Conservation (phyloP, 2,329 filamentous ascomycete species). For the Aspergillus ustus region DNA sequence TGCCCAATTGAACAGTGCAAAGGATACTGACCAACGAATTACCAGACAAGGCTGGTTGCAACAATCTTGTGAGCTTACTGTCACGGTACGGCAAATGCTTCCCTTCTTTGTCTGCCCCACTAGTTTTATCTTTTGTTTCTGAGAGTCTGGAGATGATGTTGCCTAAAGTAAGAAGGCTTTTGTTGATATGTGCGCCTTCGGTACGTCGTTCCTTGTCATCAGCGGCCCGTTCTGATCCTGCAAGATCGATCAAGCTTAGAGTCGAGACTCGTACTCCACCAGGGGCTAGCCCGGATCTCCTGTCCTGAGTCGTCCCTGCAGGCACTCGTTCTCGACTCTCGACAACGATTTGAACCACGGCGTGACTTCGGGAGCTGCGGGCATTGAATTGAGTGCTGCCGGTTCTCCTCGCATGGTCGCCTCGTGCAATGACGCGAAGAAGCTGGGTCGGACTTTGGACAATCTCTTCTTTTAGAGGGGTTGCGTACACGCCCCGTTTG, state of each 20-base stretch:
- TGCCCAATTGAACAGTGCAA: constrained; percentile 92
- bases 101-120: constrained; percentile 75
- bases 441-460: constrained; percentile 97
- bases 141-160: constrained; percentile 95
- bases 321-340: constrained; percentile 89
- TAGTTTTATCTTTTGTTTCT: constrained; percentile 81
- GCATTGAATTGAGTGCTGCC: constrained; percentile 97
- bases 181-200: constrained; percentile 98
- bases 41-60: constrained; percentile 91
- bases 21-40: constrained; percentile 96
- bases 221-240: constrained; percentile 93
- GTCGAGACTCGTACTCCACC: constrained; percentile 96
- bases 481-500: constrained; percentile 95
- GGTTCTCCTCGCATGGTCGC: constrained; percentile 86
- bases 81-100: constrained; percentile 97
- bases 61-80: constrained; percentile 90
- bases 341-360: constrained; percentile 97
- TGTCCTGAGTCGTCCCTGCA: constrained; percentile 58
- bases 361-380: constrained; percentile 94
- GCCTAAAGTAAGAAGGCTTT: constrained; percentile 90
- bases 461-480: constrained; percentile 95
- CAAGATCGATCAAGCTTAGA: constrained; percentile 91
- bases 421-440: constrained; percentile 89
- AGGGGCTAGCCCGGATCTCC: constrained; percentile 72
- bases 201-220: constrained; percentile 92